Base-by-base conservation (phyloP, 2,329 filamentous ascomycete genomes). In the Leptographium lundbergii region DNA sequence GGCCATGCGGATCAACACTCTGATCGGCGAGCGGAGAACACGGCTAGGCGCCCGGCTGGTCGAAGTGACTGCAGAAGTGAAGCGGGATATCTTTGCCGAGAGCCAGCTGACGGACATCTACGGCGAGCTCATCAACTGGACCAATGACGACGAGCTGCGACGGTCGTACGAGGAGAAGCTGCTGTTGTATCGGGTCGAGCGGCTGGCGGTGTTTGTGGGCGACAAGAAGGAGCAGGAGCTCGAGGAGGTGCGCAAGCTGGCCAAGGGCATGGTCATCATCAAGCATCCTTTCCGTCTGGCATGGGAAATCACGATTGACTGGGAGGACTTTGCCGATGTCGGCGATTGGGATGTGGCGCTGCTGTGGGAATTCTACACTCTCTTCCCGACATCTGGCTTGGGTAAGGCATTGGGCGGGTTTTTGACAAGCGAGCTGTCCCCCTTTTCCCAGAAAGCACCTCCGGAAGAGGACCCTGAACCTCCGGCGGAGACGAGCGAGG, bases 221-320 rank as follows among this genome's bases (percentile, higher is more conserved):
- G 70, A 74, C 3, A 75, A 84, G 60, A 97, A 97, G 71, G 68
- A 73, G 1, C 72, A 76, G 22, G 91, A 95, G 70, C 81, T 88
- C 29, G 75, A 83, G 42, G 85, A 87, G 63, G 86, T 96, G 0
- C 73, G 87, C 66, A 86, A 87, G 61, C 75, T 94, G 57, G 91
- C 92, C 0, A 84, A 86, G 63, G 94, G 92, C 62, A 96, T 99
- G 88, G 92, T 99, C 61, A 88, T 96, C 61, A 94, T 99, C 69
- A 91, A 92, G 66, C 91, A 97, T 66, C 89, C 90, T 0, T 96
- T 87, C 72, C 83, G 86, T 63, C 78, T 95, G 19, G 94, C 94
- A 0, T 99, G 95, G 95, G 87, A 90, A 66, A 86, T 96, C 61
- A 81, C 88, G 34, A 77, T 99, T 60, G 89, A 97, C 68, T 97